Percentiles rank a stretch among this genome's conserved stretches.
These are phyloP conservation scores for Sanghuangporus baumii DNA, from an alignment of 1,284 basidiomycete genomes.

Conservation along the genomic window DNA sequence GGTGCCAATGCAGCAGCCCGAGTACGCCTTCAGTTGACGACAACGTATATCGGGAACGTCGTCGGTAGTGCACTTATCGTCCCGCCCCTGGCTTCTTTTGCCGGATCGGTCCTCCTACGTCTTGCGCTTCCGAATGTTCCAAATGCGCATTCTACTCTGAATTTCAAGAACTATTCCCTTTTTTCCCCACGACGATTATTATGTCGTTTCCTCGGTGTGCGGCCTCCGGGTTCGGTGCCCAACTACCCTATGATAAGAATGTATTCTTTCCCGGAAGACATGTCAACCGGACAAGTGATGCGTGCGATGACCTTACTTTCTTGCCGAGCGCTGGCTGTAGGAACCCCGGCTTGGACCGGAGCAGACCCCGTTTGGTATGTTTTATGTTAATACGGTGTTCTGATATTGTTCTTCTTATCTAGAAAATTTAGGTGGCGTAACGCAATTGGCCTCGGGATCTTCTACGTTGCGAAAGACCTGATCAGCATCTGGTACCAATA, in stretches of 20 bases:
- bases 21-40: constrained; percentile 39
- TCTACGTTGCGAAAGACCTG: constrained; percentile 54
- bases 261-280: constrained; percentile 22
- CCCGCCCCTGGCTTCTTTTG: constrained; percentile 55
- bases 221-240: constrained; percentile 28
- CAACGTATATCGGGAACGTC: constrained; percentile 53
- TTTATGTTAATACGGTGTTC: neutral
- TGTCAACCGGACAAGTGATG: constrained; percentile 17
- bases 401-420: neutral
- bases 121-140: constrained; percentile 24
- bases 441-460: constrained; percentile 60
- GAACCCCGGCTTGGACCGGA: constrained; percentile 53
- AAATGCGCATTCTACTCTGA: constrained; percentile 6
- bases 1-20: constrained; percentile 24
- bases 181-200: constrained; percentile 29
- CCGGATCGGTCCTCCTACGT: constrained; percentile 55
- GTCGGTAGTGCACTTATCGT: constrained; percentile 61
- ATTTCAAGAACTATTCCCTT: neutral
- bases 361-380: constrained; percentile 68
- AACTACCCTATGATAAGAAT: constrained; percentile 22
- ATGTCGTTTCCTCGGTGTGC: constrained; percentile 50
- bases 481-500: constrained; percentile 60
- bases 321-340: constrained; percentile 45
- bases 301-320: constrained; percentile 34
- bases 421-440: constrained; percentile 59